These are phyloP conservation scores for Verticillium zaregamsianum DNA, from an alignment of 2,329 filamentous ascomycete species.

Conservation along the genomic window DNA sequence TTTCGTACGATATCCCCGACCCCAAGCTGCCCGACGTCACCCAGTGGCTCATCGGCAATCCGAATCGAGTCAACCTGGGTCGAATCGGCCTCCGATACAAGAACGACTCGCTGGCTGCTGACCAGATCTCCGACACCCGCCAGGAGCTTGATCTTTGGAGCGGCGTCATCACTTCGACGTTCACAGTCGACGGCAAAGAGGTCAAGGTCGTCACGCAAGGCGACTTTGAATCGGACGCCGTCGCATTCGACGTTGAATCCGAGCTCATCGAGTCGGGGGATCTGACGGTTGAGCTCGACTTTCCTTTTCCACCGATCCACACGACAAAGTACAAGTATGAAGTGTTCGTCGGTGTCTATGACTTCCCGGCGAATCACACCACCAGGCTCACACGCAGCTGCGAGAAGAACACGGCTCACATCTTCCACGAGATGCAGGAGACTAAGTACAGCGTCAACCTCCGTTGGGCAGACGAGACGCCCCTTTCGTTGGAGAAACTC, in stretches of 20 bases:
- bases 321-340: conserved; percentile 37
- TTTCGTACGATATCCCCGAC: conserved; percentile 33
- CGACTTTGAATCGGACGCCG: conserved; percentile 33
- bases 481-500: conserved; percentile 10
- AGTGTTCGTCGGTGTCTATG: conserved; percentile 35
- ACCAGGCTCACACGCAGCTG: conserved; percentile 20
- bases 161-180: conserved; percentile 32
- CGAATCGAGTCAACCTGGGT: conserved; percentile 38
- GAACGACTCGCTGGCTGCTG: conserved; percentile 21
- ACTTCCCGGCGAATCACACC: conserved; percentile 32
- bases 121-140: conserved; percentile 20
- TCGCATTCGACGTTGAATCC: conserved; percentile 31
- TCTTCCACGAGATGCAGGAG: conserved; percentile 29
- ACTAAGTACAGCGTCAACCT: conserved; percentile 34
- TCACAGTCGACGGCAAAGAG: conserved; percentile 21
- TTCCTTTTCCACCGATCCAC: conserved; percentile 36
- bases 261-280: conserved; percentile 25
- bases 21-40: conserved; percentile 30
- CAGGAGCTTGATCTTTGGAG: conserved; percentile 34
- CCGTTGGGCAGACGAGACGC: conserved; percentile 20
- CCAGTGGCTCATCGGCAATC: conserved; percentile 50
- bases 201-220: conserved; percentile 31
- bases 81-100: conserved; percentile 35
- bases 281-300: conserved; percentile 34
- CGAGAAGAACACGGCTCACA: conserved; percentile 19